These are phyloP conservation scores for Flaveria robusta DNA, from an alignment of 129 eudicot genomes.

Conservation along the genomic window DNA sequence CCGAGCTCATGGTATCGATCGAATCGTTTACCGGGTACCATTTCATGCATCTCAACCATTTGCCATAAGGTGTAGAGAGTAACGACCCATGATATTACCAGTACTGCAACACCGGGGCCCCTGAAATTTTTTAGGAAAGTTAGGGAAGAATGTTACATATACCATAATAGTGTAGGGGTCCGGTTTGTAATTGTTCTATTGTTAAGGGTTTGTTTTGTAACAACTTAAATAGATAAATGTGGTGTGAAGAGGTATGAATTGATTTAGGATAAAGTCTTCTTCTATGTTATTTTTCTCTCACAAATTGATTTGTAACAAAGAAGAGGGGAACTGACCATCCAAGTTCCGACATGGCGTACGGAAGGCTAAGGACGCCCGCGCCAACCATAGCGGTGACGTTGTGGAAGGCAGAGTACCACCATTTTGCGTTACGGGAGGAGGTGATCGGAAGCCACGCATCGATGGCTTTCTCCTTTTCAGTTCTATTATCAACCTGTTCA, in stretches of 20 bases:
- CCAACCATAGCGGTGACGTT: constrained; percentile 72
- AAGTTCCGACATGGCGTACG: constrained; percentile 64
- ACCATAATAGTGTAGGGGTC: not conserved
- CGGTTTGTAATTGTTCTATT: no score
- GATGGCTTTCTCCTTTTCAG: constrained; percentile 44
- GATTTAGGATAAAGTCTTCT: no score
- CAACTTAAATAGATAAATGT: no score
- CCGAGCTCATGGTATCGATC: constrained; percentile 62
- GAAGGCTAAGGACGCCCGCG: constrained; percentile 68
- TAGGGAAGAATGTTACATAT: no score
- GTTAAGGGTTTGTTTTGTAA: no score
- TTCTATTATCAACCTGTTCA: constrained; percentile 42
- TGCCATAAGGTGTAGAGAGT: constrained; percentile 60
- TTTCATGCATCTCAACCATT: constrained; percentile 68
- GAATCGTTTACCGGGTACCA: constrained; percentile 58
- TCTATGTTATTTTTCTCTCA: no score
- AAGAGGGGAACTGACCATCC: constrained; percentile 47
- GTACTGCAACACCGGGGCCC: constrained; percentile 58
- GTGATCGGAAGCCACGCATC: constrained; percentile 67
- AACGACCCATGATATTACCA: constrained; percentile 53
- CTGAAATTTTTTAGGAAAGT: constrained; percentile 25
- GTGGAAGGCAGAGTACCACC: constrained; percentile 70
- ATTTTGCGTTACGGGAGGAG: constrained; percentile 50
- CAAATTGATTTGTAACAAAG: no score
- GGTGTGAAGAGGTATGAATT: no score